Evolutionary conservation across 2,329 filamentous ascomycete genomes (phyloP).

Genomic region (Pleomassaria siparia): DNA sequence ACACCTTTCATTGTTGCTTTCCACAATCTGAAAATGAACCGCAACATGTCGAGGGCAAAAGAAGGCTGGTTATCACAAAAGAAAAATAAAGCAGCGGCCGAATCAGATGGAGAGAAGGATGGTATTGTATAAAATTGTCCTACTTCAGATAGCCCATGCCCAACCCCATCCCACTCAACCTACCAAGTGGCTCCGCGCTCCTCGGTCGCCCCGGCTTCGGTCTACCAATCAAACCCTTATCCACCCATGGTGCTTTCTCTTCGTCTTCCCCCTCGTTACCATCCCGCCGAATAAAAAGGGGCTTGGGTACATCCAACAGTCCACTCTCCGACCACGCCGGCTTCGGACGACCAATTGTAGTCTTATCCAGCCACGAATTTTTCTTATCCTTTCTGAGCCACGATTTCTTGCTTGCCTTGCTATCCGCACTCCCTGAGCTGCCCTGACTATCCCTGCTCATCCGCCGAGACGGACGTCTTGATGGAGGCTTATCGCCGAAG

Average conservation of each 20-base stretch:
- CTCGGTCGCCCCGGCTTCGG: conserved; percentile 19
- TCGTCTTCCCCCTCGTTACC: conserved; percentile 3
- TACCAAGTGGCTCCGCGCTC: conserved; percentile 26
- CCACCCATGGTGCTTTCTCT: conserved; percentile 11
- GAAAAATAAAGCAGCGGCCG: no score
- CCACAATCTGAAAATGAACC: no score
- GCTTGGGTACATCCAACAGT: conserved; percentile 20
- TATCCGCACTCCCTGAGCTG: no score
- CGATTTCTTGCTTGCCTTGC: no score
- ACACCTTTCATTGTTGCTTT: no score
- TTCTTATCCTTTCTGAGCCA: no score
- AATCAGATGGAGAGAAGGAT: no score
- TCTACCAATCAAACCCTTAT: conserved; percentile 13
- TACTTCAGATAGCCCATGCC: conserved; percentile 26
- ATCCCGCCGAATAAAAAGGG: conserved; percentile 16
- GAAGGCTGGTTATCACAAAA: no score
- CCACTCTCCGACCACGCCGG: conserved; percentile 16
- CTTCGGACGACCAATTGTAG: conserved; percentile 19
- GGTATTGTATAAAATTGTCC: no score
- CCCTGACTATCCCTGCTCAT: conserved; percentile 4
- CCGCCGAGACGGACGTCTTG: conserved; percentile 5
- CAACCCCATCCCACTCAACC: conserved; percentile 29
- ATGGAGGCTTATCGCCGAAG: conserved; percentile 13
- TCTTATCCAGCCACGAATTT: conserved; percentile 15
- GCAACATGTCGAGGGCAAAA: no score